Conservation (phyloP, 2,329 filamentous ascomycete genomes). For the Nannizziopsis barbatae region DNA sequence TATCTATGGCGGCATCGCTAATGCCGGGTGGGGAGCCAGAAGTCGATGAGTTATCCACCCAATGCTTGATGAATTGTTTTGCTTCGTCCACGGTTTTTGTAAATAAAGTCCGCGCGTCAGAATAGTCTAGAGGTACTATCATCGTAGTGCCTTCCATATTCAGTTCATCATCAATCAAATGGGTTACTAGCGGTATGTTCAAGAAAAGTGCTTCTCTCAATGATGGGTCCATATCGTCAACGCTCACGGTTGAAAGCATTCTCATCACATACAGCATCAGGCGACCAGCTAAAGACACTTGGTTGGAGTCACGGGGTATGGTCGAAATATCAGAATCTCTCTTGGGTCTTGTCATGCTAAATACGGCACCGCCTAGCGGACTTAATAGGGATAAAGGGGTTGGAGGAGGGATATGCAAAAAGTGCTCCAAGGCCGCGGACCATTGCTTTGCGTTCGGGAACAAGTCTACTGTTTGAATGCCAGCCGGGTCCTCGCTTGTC, state of each 20-base stretch:
- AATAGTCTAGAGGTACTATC: constrained; percentile 39
- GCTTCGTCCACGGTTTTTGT: constrained; percentile 44
- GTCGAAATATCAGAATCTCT: constrained; percentile 20
- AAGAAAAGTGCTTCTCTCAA: constrained; percentile 35
- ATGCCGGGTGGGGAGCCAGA: neutral
- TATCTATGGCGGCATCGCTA: neutral
- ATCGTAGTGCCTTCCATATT: constrained; percentile 46
- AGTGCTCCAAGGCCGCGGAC: constrained; percentile 48
- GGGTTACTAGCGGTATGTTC: constrained; percentile 44
- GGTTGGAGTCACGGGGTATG: constrained; percentile 52
- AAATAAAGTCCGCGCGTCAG: constrained; percentile 43
- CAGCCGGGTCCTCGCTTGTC: neutral
- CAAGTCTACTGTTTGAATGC: constrained; percentile 33
- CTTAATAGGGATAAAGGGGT: constrained; percentile 63
- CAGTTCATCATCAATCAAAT: constrained; percentile 50
- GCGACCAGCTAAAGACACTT: constrained; percentile 60
- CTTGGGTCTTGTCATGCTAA: constrained; percentile 42
- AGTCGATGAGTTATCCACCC: constrained; percentile 23
- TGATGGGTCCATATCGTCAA: constrained; percentile 25
- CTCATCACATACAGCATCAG: constrained; percentile 60
- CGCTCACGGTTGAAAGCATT: constrained; percentile 41
- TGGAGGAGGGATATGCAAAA: constrained; percentile 35
- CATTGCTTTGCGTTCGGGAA: constrained; percentile 56
- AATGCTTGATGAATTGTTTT: constrained; percentile 37
- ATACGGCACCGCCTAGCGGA: constrained; percentile 57